These are phyloP conservation scores for Xenoacremonium recifei DNA, from an alignment of 2,329 filamentous ascomycete species.

Conservation along the genomic window DNA sequence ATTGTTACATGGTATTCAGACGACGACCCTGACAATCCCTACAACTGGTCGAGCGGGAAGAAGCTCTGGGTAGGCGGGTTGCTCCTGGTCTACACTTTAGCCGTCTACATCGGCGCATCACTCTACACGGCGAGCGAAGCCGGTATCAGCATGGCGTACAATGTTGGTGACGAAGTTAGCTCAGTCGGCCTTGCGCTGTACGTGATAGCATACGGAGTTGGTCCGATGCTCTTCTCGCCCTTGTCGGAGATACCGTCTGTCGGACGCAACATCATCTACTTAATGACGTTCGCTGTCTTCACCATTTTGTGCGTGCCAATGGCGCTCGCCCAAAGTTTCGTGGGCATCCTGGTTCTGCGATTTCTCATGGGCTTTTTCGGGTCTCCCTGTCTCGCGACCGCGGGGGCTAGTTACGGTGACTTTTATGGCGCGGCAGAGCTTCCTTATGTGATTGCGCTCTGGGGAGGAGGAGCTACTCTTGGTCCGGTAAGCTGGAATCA, in stretches of 20 bases:
- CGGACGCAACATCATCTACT: constrained; percentile 15
- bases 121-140: constrained; percentile 8
- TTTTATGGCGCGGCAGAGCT: constrained; percentile 6
- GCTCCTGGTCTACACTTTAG: constrained; percentile 9
- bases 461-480: neutral
- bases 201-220: constrained; percentile 7
- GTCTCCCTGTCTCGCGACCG: constrained; percentile 8
- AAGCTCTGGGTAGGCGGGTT: constrained; percentile 4
- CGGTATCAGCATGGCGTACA: constrained; percentile 3
- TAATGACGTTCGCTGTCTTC: constrained; percentile 15
- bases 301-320: constrained; percentile 11
- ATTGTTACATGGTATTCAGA: too few relatives aligned
- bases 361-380: constrained; percentile 21
- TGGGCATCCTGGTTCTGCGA: constrained; percentile 16
- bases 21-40: neutral
- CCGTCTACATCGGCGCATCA: constrained; percentile 8
- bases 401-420: constrained; percentile 8
- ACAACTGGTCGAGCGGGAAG: neutral
- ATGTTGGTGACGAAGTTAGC: constrained; percentile 3
- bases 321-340: constrained; percentile 11
- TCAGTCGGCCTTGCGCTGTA: neutral
- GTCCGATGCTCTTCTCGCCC: constrained; percentile 16
- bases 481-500: neutral
- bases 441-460: constrained; percentile 6
- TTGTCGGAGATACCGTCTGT: constrained; percentile 16